A percentile compares a stretch with the other conserved stretches of the same genome.
These are phyloP conservation scores for Terfezia boudieri DNA, from an alignment of 495 filamentous ascomycete genomes.

Conservation along the genomic window DNA sequence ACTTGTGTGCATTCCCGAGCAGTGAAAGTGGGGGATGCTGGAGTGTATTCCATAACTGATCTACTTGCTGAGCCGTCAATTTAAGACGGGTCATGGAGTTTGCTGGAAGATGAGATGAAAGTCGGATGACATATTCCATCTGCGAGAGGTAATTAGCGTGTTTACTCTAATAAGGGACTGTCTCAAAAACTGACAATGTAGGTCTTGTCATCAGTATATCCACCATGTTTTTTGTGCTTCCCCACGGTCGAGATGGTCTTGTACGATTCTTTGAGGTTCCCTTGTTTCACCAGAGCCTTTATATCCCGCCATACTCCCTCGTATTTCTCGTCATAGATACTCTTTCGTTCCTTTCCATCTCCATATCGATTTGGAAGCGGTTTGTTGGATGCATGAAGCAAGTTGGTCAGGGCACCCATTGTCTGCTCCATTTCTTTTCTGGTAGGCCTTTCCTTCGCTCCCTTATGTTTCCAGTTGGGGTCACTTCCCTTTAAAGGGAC, in stretches of 20 bases:
- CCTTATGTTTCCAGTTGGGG: background rate
- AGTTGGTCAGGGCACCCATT: background rate
- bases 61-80: slow-evolving; percentile 38
- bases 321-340: slow-evolving; percentile 22
- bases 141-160: background rate
- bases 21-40: slow-evolving; percentile 45
- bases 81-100: slow-evolving; percentile 29
- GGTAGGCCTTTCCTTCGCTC: background rate
- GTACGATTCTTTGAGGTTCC: slow-evolving; percentile 28
- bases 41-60: slow-evolving; percentile 43
- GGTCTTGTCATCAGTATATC: slow-evolving; percentile 49
- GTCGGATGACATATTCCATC: slow-evolving; percentile 59
- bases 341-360: slow-evolving; percentile 32
- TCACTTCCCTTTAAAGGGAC: background rate
- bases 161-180: background rate
- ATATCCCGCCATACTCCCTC: slow-evolving; percentile 41
- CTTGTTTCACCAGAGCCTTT: slow-evolving; percentile 28
- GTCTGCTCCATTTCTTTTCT: background rate
- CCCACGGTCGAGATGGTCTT: slow-evolving; percentile 32
- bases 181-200: slow-evolving; percentile 16
- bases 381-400: slow-evolving; percentile 31
- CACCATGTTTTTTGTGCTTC: slow-evolving; percentile 30
- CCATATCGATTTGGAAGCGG: slow-evolving; percentile 46
- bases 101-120: slow-evolving; percentile 40
- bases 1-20: slow-evolving; percentile 27